Percentiles rank a stretch among this genome's conserved stretches.
These are phyloP conservation scores for Selaginella tamariscina DNA, from an alignment of 75 land plant genomes.

Conservation along the genomic window DNA sequence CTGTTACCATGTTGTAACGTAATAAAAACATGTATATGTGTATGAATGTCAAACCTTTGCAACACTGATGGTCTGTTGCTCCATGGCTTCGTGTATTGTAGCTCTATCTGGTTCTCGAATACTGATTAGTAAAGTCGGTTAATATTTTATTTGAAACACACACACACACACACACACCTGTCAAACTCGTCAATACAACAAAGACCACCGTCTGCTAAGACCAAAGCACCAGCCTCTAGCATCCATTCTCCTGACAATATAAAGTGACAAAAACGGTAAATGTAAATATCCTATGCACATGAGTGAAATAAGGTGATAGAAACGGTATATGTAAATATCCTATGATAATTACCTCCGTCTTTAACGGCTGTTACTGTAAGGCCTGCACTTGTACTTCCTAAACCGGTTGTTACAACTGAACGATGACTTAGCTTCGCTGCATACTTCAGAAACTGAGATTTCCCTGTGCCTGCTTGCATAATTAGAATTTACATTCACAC, in stretches of 20 bases:
- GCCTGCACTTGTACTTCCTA: constrained; percentile 99
- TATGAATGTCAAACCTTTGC: constrained; percentile 51
- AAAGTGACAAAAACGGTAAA: too few species aligned
- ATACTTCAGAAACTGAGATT: constrained; percentile 96
- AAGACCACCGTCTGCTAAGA: constrained; percentile 94
- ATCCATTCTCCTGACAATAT: constrained; percentile 85
- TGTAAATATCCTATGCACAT: neutral
- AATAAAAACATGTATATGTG: neutral
- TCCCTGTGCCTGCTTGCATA: constrained; percentile 98
- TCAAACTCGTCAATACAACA: constrained; percentile 99
- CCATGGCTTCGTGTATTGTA: constrained; percentile 99
- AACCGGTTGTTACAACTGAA: constrained; percentile 91
- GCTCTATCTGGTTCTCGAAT: constrained; percentile 95
- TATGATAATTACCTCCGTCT: constrained; percentile 60
- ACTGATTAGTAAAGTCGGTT: constrained; percentile 27
- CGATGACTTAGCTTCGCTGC: constrained; percentile 93
- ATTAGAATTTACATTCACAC: too few species aligned
- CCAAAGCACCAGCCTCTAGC: constrained; percentile 97
- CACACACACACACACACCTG: constrained; percentile 38
- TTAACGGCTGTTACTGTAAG: constrained; percentile 92
- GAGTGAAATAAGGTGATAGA: neutral
- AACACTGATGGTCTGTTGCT: constrained; percentile 95
- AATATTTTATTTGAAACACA: neutral
- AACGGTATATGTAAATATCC: neutral
- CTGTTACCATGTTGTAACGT: neutral